Evolutionary conservation across 148 eudicot genomes (phyloP).

Genomic region (Chenopodium berlandieri): DNA sequence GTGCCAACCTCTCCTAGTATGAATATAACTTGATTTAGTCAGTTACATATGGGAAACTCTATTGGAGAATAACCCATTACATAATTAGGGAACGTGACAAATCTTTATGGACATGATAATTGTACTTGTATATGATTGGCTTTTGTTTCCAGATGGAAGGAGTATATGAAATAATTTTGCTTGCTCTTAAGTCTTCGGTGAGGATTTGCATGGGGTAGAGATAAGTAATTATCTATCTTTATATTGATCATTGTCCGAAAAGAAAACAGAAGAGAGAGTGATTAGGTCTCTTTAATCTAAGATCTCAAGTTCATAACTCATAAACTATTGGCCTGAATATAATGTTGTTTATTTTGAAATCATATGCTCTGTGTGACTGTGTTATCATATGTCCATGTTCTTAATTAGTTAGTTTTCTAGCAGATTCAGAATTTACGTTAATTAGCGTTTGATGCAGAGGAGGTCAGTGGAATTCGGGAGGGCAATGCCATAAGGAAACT

Average conservation of each 20-base stretch:
- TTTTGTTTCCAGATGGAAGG: no score
- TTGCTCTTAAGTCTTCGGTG: not conserved
- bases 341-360: not conserved
- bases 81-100: no score
- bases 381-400: not conserved
- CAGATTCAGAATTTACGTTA: not conserved
- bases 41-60: not conserved
- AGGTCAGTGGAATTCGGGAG: slow-evolving; percentile 96
- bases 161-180: not conserved
- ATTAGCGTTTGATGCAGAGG: slow-evolving; percentile 49
- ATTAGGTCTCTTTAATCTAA: not conserved
- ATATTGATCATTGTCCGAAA: not conserved
- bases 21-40: no score
- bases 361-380: not conserved
- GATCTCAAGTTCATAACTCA: not conserved
- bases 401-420: not conserved
- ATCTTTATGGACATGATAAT: no score
- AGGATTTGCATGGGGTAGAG: not conserved
- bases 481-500: slow-evolving; percentile 82
- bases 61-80: no score
- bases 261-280: not conserved
- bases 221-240: not conserved
- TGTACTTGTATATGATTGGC: no score
- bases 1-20: not conserved
- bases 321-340: not conserved